phyloP scores from a whole-genome alignment of 2,329 filamentous ascomycete species.

The Botrytis aclada region DNA sequence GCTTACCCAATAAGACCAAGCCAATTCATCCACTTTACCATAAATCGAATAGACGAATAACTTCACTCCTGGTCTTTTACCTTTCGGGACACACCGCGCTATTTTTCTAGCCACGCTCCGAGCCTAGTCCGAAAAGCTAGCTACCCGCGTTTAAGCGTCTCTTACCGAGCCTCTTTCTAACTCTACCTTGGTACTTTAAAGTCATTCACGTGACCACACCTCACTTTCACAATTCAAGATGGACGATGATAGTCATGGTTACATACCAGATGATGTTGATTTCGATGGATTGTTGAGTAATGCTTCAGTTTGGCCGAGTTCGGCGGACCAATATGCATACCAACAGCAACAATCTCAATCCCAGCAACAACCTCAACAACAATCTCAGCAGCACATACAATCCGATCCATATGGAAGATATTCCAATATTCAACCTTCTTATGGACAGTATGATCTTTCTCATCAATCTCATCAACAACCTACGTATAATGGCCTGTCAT shows the following conservation, averaged over 20 bases:
- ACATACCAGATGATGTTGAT: slow-evolving; percentile 30
- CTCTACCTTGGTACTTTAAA: neutral
- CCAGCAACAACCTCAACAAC: slow-evolving; percentile 1
- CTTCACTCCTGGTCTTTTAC: neutral
- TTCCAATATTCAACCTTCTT: slow-evolving; percentile 25
- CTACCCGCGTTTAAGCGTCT: neutral
- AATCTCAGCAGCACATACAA: slow-evolving; percentile 12
- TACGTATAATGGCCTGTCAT: slow-evolving; percentile 27
- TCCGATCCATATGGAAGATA: slow-evolving; percentile 31
- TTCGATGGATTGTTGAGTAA: slow-evolving; percentile 35
- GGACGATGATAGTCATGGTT: slow-evolving; percentile 34
- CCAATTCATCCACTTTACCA: slow-evolving; percentile 17
- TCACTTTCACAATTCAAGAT: slow-evolving; percentile 23
- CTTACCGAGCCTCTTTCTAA: neutral
- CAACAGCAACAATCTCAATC: slow-evolving; percentile 22
- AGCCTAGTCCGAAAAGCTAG: neutral
- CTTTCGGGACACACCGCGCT: neutral
- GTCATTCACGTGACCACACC: neutral
- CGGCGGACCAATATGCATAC: slow-evolving; percentile 28
- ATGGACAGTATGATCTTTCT: slow-evolving; percentile 28
- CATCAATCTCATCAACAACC: slow-evolving; percentile 32
- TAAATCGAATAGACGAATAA: neutral
- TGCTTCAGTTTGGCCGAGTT: slow-evolving; percentile 27
- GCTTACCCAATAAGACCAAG: slow-evolving; percentile 29
- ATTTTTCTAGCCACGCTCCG: neutral